Evolutionary conservation across 2,329 filamentous ascomycete species (phyloP).

Genomic region (Colletotrichum sp.): DNA sequence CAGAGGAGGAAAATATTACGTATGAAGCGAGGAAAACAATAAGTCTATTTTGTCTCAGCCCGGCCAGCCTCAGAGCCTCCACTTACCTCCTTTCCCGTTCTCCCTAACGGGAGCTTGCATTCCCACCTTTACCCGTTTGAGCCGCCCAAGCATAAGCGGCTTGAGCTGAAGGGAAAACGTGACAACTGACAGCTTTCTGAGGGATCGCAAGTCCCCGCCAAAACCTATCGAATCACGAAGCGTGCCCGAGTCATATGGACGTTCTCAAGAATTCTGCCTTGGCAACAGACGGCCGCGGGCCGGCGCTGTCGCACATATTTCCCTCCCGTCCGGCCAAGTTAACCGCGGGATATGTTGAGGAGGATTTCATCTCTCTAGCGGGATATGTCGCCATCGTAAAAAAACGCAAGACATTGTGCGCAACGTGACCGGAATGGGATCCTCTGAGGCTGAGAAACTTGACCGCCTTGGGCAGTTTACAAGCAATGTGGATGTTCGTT

Average conservation of each 20-base stretch:
- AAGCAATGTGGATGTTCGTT: not conserved
- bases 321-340: not conserved
- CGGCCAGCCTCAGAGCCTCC: not conserved
- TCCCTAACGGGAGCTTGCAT: not conserved
- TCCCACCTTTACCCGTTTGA: not conserved
- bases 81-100: conserved; percentile 3
- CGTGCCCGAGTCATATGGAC: not conserved
- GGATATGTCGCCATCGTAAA: not conserved
- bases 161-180: not conserved
- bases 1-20: not conserved
- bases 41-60: conserved; percentile 10
- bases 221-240: not conserved
- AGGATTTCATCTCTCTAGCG: not conserved
- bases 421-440: not conserved
- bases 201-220: not conserved
- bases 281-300: not conserved
- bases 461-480: not conserved
- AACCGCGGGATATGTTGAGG: not conserved
- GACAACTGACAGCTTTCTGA: not conserved
- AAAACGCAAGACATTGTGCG: not conserved
- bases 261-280: not conserved
- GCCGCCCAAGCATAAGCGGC: not conserved
- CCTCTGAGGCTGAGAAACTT: not conserved
- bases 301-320: not conserved
- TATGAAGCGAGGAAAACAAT: not conserved